Evolutionary conservation across 257 asterid genomes (phyloP).

Genomic region (Asclepias syriaca): DNA sequence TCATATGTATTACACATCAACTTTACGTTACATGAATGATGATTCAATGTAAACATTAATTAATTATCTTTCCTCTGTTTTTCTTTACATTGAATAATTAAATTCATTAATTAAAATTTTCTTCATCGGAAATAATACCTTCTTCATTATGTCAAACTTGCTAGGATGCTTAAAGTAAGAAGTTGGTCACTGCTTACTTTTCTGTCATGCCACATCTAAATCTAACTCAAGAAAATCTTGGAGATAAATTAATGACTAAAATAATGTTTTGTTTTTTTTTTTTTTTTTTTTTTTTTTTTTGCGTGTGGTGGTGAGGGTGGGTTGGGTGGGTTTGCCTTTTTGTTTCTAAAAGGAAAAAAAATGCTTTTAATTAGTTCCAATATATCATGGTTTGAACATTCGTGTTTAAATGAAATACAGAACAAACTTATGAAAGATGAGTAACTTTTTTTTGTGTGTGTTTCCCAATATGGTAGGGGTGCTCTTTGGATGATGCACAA

Average conservation of each 20-base stretch:
- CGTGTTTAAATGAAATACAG: constrained; percentile 5
- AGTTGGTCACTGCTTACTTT: constrained; percentile 36
- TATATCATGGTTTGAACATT: not conserved
- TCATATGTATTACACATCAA: not conserved
- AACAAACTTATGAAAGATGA: constrained; percentile 12
- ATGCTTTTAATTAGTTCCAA: not conserved
- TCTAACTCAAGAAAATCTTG: not conserved
- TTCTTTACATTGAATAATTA: not conserved
- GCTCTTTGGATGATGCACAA: constrained; percentile 18
- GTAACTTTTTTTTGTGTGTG: not conserved
- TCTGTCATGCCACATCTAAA: constrained; percentile 16
- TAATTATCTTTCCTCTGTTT: not conserved
- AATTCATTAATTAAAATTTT: not conserved
- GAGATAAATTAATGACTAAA: not conserved
- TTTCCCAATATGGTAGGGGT: not conserved
- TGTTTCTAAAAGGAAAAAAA: not conserved
- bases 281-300: not conserved
- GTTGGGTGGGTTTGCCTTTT: not conserved
- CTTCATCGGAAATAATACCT: constrained; percentile 4
- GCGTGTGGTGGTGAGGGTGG: no score
- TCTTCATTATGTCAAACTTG: constrained; percentile 15
- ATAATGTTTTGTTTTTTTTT: not conserved
- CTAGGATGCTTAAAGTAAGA: constrained; percentile 30
- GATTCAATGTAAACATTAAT: not conserved
- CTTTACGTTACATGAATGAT: not conserved